Evolutionary conservation across 2,329 filamentous ascomycete species (phyloP).

Genomic region (Xylaria sp.): DNA sequence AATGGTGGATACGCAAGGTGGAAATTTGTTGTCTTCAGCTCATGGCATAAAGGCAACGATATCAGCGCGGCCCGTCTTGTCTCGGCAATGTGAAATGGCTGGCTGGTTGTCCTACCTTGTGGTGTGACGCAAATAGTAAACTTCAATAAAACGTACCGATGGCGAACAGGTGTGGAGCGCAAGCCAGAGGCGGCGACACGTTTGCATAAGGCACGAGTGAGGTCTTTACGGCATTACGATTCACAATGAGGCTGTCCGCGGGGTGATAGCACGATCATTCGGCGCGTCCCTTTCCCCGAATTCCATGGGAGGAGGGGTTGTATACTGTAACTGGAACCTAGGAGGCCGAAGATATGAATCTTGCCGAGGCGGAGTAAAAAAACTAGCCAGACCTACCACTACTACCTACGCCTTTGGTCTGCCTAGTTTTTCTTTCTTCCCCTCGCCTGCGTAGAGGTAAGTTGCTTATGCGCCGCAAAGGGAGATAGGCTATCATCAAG

Average conservation of each 20-base stretch:
- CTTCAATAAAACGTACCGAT: neutral
- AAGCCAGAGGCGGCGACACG: neutral
- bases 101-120: conserved; percentile 2
- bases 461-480: neutral
- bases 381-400: too few relatives aligned
- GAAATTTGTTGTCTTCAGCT: conserved; percentile 16
- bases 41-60: neutral
- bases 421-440: too few relatives aligned
- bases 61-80: neutral
- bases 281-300: neutral
- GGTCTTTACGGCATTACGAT: neutral
- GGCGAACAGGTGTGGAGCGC: neutral
- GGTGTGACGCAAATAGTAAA: conserved; percentile 11
- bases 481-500: too few relatives aligned
- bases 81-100: conserved; percentile 11
- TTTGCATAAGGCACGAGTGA: neutral
- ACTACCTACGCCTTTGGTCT: too few relatives aligned
- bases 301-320: neutral
- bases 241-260: neutral
- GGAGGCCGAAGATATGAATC: neutral
- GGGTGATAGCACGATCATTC: conserved; percentile 1
- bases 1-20: too few relatives aligned
- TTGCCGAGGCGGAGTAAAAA: neutral
- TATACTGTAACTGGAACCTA: neutral
- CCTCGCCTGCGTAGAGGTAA: too few relatives aligned